Base-by-base conservation (phyloP, 176 grass and related monocot genomes). In the Oryza meyeriana region DNA sequence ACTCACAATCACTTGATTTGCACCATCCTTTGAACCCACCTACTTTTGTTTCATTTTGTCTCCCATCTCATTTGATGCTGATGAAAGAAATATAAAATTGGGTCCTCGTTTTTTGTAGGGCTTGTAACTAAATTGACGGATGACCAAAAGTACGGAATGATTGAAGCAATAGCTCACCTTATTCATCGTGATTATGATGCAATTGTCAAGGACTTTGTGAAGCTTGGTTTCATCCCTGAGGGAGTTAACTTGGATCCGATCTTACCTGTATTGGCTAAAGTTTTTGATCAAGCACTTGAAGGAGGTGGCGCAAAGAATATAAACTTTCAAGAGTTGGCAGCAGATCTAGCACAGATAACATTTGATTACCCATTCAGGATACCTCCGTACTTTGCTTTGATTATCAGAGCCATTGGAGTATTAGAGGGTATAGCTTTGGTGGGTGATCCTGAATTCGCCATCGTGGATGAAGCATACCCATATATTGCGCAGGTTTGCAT, bases 231-330 rank as follows among this genome's bases (percentile, higher is more conserved):
- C 47, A 98, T 98, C 79, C 86, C 88, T 45, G 95, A 98, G 44
- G 95, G 95, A 45, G 95, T 98, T 74, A 98, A 98, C 87, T 89
- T 98, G 77, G 84, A 88, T 16, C 95, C 95, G 47, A 98, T 98
- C 64, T 83, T 98, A 79, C 92, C 95, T 79, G 95, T 98, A 22
- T 81, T 98, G 44, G 90, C 92, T 34, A 98, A 95, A 77, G 95
- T 98, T 85, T 98, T 98, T 89, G 95, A 98, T 84, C 95, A 95
- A 75, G 95, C 95, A 70, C 93, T 98, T 67, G 95, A 94, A 91
- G 95, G 95, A 87, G 95, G 95, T 8, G 95, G 95, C 40, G 95
- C 95, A 47, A 98, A 98, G 84, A 98, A 95, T 75, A 91, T 98
- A 61, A 98, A 98, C 86, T 98, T 98, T 79, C 95, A 98, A 64